phyloP scores from a whole-genome alignment of 2,329 filamentous ascomycete species.

The Fusarium pseudonygamai region DNA sequence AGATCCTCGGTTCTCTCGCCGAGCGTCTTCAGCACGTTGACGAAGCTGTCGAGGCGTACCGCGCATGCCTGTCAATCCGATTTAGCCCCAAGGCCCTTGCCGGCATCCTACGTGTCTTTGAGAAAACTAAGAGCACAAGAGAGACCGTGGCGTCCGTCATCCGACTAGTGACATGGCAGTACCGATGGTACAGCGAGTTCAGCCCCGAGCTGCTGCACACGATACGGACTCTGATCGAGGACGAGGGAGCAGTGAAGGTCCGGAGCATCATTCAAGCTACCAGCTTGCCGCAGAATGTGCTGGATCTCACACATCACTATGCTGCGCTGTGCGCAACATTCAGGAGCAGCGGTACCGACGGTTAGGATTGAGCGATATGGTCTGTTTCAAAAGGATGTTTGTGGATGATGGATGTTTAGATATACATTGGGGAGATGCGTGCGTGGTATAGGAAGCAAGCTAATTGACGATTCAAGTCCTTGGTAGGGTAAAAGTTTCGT shows the following conservation, averaged over 20 bases:
- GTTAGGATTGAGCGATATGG: constrained; percentile 54
- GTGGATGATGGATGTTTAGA: constrained; percentile 8
- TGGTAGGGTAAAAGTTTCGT: constrained; percentile 25
- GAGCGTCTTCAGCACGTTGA: constrained; percentile 92
- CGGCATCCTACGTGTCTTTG: constrained; percentile 83
- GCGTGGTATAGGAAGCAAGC: constrained; percentile 19
- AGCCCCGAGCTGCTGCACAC: constrained; percentile 89
- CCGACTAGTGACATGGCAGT: constrained; percentile 95
- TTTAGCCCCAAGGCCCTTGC: constrained; percentile 94
- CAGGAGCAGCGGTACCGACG: constrained; percentile 91
- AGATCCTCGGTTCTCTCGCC: constrained; percentile 92
- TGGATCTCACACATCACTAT: constrained; percentile 96
- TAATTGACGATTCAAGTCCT: constrained; percentile 23
- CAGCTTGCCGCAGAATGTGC: constrained; percentile 88
- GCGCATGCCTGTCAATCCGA: constrained; percentile 83
- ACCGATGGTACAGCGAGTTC: constrained; percentile 99
- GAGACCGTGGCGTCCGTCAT: constrained; percentile 89
- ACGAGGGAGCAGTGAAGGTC: constrained; percentile 97
- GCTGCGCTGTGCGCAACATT: constrained; percentile 94
- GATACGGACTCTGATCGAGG: constrained; percentile 92
- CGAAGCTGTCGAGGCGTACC: constrained; percentile 93
- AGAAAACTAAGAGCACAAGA: constrained; percentile 79
- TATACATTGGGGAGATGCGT: constrained; percentile 16
- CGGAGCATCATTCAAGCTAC: constrained; percentile 97
- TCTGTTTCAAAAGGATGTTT: constrained; percentile 12